These are phyloP conservation scores for Vicia sativa DNA, from an alignment of 306 rosid species.

Conservation along the genomic window DNA sequence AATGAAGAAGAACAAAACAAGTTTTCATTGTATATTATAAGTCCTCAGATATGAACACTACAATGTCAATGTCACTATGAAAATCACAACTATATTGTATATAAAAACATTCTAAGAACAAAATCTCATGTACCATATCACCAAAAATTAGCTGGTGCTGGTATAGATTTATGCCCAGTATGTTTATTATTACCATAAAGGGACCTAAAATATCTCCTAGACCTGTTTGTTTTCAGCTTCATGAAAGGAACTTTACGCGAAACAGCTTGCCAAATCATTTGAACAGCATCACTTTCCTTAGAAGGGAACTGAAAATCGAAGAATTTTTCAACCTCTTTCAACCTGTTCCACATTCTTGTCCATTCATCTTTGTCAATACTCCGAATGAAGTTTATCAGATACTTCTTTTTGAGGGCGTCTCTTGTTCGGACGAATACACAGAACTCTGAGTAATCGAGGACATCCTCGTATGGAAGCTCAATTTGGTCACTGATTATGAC, in stretches of 20 bases:
- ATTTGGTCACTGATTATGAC: conserved; percentile 79
- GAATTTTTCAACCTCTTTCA: conserved; percentile 64
- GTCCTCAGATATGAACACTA: conserved; percentile 14
- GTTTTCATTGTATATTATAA: conserved; percentile 1
- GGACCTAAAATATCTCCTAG: conserved; percentile 54
- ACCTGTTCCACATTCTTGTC: conserved; percentile 73
- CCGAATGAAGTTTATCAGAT: conserved; percentile 56
- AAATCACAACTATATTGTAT: conserved; percentile 14
- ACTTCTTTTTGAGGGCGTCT: conserved; percentile 63
- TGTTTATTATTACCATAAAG: conserved; percentile 20
- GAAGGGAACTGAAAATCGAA: conserved; percentile 81
- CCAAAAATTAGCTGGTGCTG: conserved; percentile 57
- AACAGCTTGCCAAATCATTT: conserved; percentile 90
- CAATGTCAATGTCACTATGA: conserved; percentile 25
- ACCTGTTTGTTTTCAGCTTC: conserved; percentile 56
- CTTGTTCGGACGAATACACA: conserved; percentile 71
- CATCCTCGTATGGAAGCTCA: conserved; percentile 82
- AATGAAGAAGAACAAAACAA: conserved; percentile 7
- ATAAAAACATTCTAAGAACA: conserved; percentile 30
- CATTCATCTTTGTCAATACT: conserved; percentile 65
- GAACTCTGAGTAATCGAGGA: conserved; percentile 74
- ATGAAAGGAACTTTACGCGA: conserved; percentile 66
- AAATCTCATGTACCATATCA: conserved; percentile 32
- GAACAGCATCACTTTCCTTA: conserved; percentile 69
- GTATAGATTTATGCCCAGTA: conserved; percentile 33